A percentile compares a stretch with the other conserved stretches of the same genome.
phyloP scores from a whole-genome alignment of 176 grass and related monocot genomes.

The barley (Hordeum vulgare) region MorexV3_pseudomolecules_assembly NC_058520.1:540307182-540307681 shows the following conservation, averaged over 20 bases:
- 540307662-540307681: background rate
- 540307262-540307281: too few species aligned
- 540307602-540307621: constrained; percentile 18
- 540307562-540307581: background rate
- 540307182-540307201: too few species aligned
- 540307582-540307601: constrained; percentile 28
- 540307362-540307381: too few species aligned
- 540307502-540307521: background rate
- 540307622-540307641: constrained; percentile 14
- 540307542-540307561: background rate
- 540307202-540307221: too few species aligned
- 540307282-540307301: too few species aligned
- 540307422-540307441: background rate
- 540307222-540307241: too few species aligned
- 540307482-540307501: background rate
- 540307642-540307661: background rate
- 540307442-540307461: background rate
- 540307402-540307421: too few species aligned
- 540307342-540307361: too few species aligned
- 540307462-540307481: background rate
- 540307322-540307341: too few species aligned
- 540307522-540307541: background rate
- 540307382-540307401: too few species aligned
- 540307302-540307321: too few species aligned
- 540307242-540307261: too few species aligned